Evolutionary conservation across 1,284 basidiomycete genomes (phyloP).

Genomic region (Cystobasidium pallidum): DNA sequence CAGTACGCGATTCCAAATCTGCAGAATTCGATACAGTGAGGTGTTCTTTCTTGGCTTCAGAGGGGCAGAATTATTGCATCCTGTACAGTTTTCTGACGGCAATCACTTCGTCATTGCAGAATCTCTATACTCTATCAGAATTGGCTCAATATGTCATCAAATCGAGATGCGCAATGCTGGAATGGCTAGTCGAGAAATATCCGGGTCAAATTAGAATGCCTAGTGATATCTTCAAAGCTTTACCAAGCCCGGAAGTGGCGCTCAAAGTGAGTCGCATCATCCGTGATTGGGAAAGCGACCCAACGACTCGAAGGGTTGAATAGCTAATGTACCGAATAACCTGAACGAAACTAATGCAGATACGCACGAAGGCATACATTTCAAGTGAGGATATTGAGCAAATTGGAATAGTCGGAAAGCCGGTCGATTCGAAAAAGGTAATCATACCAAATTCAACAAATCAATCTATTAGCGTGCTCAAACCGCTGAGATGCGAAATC

Average conservation of each 20-base stretch:
- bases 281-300: too few relatives aligned
- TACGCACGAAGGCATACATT: conserved; percentile 68
- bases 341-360: conserved; percentile 58
- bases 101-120: conserved; percentile 61
- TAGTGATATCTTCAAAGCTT: conserved; percentile 69
- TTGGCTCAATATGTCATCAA: conserved; percentile 85
- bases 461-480: background rate
- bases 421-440: conserved; percentile 53
- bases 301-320: too few relatives aligned
- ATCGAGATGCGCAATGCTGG: conserved; percentile 65
- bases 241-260: conserved; percentile 53
- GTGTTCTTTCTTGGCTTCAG: background rate
- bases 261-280: conserved; percentile 46
- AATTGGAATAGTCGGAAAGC: conserved; percentile 58
- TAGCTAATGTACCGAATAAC: too few relatives aligned
- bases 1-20: conserved; percentile 74
- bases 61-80: background rate
- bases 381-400: conserved; percentile 65
- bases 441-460: background rate
- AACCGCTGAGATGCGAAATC: too few relatives aligned
- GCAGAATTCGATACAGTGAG: conserved; percentile 70
- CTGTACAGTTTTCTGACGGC: background rate
- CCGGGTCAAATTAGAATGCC: conserved; percentile 81
- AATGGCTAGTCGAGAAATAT: conserved; percentile 78
- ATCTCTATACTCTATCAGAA: conserved; percentile 85